These are phyloP conservation scores for Udeniomyces megalosporus DNA, from an alignment of 768 basidiomycete genomes.

Conservation along the genomic window DNA sequence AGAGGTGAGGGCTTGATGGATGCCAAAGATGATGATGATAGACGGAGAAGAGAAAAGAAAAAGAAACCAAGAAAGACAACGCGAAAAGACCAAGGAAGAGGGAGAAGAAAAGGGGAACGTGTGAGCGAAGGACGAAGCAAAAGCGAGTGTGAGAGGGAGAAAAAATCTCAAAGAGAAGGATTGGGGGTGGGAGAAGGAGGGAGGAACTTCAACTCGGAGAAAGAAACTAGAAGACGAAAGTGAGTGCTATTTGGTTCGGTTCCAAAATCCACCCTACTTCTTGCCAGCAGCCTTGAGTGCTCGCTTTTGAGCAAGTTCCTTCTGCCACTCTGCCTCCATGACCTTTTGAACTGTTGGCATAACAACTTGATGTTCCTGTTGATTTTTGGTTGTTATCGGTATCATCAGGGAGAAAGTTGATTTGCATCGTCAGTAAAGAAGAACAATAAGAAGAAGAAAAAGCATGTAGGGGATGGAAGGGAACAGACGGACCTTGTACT, in stretches of 20 bases:
- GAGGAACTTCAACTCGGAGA: background rate
- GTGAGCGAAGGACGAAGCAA: too few relatives aligned
- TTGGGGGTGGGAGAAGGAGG: background rate
- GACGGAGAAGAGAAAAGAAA: too few relatives aligned
- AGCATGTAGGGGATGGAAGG: constrained; percentile 5
- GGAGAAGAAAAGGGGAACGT: too few relatives aligned
- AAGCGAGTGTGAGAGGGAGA: background rate
- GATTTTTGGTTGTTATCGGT: background rate
- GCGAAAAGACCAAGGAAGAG: too few relatives aligned
- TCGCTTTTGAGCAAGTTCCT: constrained; percentile 41
- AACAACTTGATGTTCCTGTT: constrained; percentile 64
- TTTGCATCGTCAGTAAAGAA: background rate
- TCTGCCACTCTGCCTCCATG: constrained; percentile 69
- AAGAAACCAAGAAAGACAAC: too few relatives aligned
- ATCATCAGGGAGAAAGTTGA: background rate
- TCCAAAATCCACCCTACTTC: too few relatives aligned
- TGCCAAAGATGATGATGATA: too few relatives aligned
- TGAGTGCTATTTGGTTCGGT: background rate
- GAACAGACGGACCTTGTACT: constrained; percentile 33
- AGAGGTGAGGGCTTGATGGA: too few relatives aligned
- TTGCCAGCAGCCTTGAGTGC: constrained; percentile 3
- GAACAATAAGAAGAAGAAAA: constrained; percentile 2
- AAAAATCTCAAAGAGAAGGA: background rate
- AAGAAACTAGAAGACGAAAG: background rate
- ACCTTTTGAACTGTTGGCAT: constrained; percentile 74